Base-by-base conservation (phyloP, 2,329 filamentous ascomycete genomes). In the Ophiocordyceps unilateralis region DNA sequence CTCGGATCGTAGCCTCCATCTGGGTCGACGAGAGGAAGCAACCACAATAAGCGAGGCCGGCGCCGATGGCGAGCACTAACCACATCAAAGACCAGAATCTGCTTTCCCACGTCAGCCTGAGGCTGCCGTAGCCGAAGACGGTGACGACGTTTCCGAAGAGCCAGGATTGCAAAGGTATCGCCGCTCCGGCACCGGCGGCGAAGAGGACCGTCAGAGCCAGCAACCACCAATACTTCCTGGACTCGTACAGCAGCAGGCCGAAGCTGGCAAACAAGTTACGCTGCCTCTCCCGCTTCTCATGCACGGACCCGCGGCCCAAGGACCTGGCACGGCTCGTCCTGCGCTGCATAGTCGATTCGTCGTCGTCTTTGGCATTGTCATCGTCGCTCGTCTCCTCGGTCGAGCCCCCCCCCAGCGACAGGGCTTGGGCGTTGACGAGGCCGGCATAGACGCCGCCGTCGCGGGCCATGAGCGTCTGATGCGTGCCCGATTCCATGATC, bases 401-500 rank as follows among this genome's bases (percentile, higher is more conserved):
- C 0, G 66, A 57, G 9, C 67, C 67, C n/a, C 67, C 67, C n/a
- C 70, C 69, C 1, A 76, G 62, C 0, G 69, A 70, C 20, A 80
- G 62, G 39, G 72, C 64, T 48, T 81, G 77, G 4, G 76, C 76
- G 45, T 72, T 64, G 2, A 87, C 82, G 5, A 88, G 69, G 2
- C 70, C 70, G 32, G 70, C 70, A 52, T 89, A 89, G 17, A 81
- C 67, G 1, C 82, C 76, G 3, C 64, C 65, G 5, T 76, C 66
- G 32, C 69, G 60, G 3, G 66, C 57, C 1, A 93, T 65, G 1
- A 93, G 69, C 38, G 76, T 71, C 7, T 85, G 74, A 49, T 93
- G 86, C 0, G 74, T 85, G 0, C 86, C 86, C 50, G 79, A 66
- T 57, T 93, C 84, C 9, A 81, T 69, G 0, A 86, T 73, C 42